These are phyloP conservation scores for Brassica juncea DNA, from an alignment of 345 rosid species.

Conservation along the genomic window DNA sequence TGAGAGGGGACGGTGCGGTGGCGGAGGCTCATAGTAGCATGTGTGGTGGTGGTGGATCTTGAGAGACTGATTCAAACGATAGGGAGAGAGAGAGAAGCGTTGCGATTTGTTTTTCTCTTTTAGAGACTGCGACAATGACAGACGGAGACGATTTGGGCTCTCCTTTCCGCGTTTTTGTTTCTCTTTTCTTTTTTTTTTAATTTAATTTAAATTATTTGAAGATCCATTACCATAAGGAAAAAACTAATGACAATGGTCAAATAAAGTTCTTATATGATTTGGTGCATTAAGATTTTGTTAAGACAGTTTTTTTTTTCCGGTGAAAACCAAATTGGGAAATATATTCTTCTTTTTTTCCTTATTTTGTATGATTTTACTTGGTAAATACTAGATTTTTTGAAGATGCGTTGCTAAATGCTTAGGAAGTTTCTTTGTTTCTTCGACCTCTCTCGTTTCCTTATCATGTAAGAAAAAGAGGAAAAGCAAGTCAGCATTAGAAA, in stretches of 20 bases:
- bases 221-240: not conserved
- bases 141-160: constrained; percentile 26
- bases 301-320: not conserved
- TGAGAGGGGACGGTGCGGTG: constrained; percentile 44
- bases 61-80: constrained; percentile 28
- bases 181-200: not conserved
- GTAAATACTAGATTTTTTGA: not conserved
- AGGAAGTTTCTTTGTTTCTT: constrained; percentile 12
- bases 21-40: constrained; percentile 50
- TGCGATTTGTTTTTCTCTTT: not conserved
- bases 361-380: not conserved
- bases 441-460: constrained; percentile 20
- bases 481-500: not conserved
- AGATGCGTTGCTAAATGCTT: constrained; percentile 10
- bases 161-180: constrained; percentile 42
- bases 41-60: constrained; percentile 26
- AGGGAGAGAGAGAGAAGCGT: constrained; percentile 6
- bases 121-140: constrained; percentile 25
- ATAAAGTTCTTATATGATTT: not conserved
- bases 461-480: constrained; percentile 3
- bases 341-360: not conserved
- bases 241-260: not conserved
- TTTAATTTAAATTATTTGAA: constrained; percentile 7
- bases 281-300: not conserved
- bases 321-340: not conserved